Conservation (phyloP, 2,329 filamentous ascomycete species). For the Fusarium sp. region DNA sequence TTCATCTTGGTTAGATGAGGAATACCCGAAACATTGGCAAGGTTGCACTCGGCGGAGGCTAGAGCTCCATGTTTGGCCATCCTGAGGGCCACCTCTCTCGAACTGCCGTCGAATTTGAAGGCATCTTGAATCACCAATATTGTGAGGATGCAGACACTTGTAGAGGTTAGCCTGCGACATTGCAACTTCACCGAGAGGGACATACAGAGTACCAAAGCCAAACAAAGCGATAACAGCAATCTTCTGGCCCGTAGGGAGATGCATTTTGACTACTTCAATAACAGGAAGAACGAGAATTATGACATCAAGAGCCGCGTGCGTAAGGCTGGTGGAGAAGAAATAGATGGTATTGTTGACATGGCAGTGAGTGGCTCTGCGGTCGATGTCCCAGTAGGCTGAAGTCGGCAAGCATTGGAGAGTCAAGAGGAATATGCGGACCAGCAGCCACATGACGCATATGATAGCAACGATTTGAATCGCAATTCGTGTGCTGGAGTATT, state of each 20-base stretch:
- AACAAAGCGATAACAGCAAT: slow-evolving; percentile 49
- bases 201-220: slow-evolving; percentile 50
- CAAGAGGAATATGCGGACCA: slow-evolving; percentile 48
- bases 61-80: slow-evolving; percentile 46
- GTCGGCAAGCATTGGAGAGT: slow-evolving; percentile 53
- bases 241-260: slow-evolving; percentile 48
- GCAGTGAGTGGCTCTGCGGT: slow-evolving; percentile 45
- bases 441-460: slow-evolving; percentile 43
- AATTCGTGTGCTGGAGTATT: slow-evolving; percentile 44
- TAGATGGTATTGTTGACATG: slow-evolving; percentile 49
- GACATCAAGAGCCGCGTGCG: slow-evolving; percentile 52
- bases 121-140: slow-evolving; percentile 45
- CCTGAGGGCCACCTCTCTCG: slow-evolving; percentile 45
- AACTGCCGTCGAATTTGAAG: slow-evolving; percentile 28
- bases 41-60: slow-evolving; percentile 47
- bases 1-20: accelerated
- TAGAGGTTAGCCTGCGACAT: background rate
- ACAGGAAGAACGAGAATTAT: slow-evolving; percentile 50
- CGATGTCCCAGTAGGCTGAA: slow-evolving; percentile 51
- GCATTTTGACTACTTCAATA: slow-evolving; percentile 50
- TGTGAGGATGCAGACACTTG: slow-evolving; percentile 43
- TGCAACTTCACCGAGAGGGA: accelerated
- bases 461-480: slow-evolving; percentile 46
- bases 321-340: slow-evolving; percentile 50
- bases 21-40: slow-evolving; percentile 48